Base-by-base conservation (phyloP, 805 yeast species). In the Saturnispora sekii region DNA sequence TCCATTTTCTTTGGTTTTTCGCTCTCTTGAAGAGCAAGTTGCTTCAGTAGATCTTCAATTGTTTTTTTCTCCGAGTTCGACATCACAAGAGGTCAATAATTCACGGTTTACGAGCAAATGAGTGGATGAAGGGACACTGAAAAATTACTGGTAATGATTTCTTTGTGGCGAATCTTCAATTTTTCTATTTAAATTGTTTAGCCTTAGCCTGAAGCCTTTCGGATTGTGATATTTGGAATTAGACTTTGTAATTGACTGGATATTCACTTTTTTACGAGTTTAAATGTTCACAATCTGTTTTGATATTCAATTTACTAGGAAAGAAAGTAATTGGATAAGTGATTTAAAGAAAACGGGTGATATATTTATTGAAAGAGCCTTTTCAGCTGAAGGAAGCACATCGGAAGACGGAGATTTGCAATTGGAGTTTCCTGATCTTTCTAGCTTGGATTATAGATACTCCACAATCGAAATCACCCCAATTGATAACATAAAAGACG, bases 1-100 rank as follows among this genome's bases (percentile, higher is more conserved):
- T 84, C 79, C 84, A 88, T 87, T 17, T 79, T 75, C 51, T 80
- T 81, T 54, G 74, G 68, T 30, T 72, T 68, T 37, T 70, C 78
- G n/a, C 70, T 68, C 29, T 77, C 79, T 8, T 21, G 26, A 68
- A 72, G 61, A 2, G 78, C 69, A 34, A 77, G 62, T 53, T 67
- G 68, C 56, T 68, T 68, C 51, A 84, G 63, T 43, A 84, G 69
- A 48, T 83, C 85, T 53, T 79, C 80, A 45, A 80, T 70, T 26
- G 70, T 56, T 53, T 72, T 70, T 32, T 58, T 49, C 16, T 38
- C 42, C 12, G 49, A 21, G 26, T 21, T 21, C 10, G 26, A 41
- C 46, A 11, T 37, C 35, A 4, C 17, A 15, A 38, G 14, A 11
- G n/a, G 31, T 9, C 12, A 37, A n/a, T 21, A 3, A 10, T 21